phyloP scores from a whole-genome alignment of 495 filamentous ascomycete species.

The Aspergillus heteromorphus region DNA sequence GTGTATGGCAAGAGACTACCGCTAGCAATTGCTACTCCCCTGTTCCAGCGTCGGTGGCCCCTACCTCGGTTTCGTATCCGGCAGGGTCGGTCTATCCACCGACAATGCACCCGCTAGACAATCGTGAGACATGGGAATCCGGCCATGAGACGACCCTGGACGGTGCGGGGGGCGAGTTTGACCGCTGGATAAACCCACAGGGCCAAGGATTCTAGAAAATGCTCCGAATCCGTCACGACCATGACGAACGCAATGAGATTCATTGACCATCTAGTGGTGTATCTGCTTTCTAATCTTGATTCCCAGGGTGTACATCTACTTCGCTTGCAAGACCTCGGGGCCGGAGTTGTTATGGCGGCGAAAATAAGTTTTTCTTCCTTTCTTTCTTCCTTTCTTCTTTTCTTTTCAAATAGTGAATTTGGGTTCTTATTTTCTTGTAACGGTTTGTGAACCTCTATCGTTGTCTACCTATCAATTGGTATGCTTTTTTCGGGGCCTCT shows the following conservation, averaged over 20 bases:
- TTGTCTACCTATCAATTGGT: background rate
- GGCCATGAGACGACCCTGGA: constrained; percentile 12
- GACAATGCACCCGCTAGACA: constrained; percentile 7
- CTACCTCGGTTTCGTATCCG: constrained; percentile 5
- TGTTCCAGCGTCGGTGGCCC: constrained; percentile 6
- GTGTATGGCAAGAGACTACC: constrained; percentile 17
- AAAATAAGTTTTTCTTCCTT: too few species aligned
- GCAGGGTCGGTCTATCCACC: constrained; percentile 4
- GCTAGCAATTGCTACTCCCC: constrained; percentile 13
- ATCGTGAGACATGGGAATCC: constrained; percentile 16
- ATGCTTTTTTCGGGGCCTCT: background rate
- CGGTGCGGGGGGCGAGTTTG: constrained; percentile 14
- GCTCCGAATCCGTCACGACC: constrained; percentile 1
- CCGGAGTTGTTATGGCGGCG: background rate
- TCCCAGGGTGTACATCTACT: constrained; percentile 6
- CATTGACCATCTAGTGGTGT: background rate
- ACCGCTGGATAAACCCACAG: constrained; percentile 18
- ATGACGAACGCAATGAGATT: constrained; percentile 13
- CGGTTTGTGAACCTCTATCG: background rate
- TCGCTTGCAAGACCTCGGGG: background rate
- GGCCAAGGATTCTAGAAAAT: constrained; percentile 3
- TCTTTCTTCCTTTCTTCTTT: too few species aligned
- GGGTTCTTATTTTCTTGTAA: background rate
- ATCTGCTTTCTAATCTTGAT: constrained; percentile 2
- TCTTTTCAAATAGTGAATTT: background rate